Conservation (phyloP, 176 grass and related monocot species). For the Oryza glumipatula region DNA sequence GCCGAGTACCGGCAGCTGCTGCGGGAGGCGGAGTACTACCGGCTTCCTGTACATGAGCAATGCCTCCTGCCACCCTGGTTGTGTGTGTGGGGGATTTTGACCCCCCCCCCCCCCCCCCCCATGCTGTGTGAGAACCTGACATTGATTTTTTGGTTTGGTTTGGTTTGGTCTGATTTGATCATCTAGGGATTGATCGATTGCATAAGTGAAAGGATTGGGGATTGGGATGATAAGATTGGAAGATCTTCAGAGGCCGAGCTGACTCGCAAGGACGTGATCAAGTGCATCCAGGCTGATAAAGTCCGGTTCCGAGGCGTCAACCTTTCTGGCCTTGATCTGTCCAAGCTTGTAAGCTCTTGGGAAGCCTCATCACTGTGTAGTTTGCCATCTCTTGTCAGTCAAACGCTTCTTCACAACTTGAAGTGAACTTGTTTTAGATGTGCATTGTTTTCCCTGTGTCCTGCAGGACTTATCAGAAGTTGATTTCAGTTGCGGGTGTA, state of each 20-base stretch:
- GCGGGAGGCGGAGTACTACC: constrained; percentile 68
- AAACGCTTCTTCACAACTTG: background rate
- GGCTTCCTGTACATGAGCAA: constrained; percentile 46
- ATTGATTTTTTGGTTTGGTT: background rate
- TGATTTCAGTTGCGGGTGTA: constrained; percentile 59
- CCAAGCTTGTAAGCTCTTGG: constrained; percentile 52
- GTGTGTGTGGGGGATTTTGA: background rate
- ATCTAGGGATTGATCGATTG: constrained; percentile 12
- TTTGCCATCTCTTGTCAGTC: background rate
- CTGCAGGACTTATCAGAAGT: constrained; percentile 55
- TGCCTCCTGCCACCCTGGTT: background rate
- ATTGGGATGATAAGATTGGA: background rate
- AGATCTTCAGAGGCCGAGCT: background rate
- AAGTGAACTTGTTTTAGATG: background rate
- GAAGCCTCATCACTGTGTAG: background rate
- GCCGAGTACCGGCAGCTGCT: constrained; percentile 51
- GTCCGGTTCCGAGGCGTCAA: constrained; percentile 61
- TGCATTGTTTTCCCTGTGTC: background rate
- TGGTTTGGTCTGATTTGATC: background rate
- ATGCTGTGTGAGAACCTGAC: background rate
- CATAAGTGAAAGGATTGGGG: background rate
- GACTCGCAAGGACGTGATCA: constrained; percentile 25
- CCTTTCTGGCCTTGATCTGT: constrained; percentile 63
- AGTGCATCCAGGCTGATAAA: constrained; percentile 57
- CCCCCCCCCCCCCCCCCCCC: no score